Conservation (phyloP, 306 rosid species). For the Cicer pinnatifidum region DNA sequence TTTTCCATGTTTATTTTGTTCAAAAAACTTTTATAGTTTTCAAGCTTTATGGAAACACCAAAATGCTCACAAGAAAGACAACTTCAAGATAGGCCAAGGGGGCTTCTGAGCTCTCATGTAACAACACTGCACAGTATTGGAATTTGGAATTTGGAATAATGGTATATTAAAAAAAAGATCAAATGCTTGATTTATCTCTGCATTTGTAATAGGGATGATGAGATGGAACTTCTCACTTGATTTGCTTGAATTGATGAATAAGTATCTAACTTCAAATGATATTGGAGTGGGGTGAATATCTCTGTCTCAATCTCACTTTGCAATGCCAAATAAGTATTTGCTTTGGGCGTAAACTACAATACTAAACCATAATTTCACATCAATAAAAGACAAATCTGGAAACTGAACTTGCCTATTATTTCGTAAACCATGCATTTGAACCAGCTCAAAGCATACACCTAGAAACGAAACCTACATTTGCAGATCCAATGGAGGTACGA, state of each 20-base stretch:
- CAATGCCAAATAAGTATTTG: background rate
- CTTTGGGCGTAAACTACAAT: background rate
- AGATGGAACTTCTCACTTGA: background rate
- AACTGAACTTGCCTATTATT: background rate
- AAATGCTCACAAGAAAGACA: constrained; percentile 60
- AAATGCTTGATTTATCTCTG: constrained; percentile 80
- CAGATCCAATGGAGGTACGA: background rate
- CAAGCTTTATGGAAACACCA: no score
- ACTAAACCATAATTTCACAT: background rate
- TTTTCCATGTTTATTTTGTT: constrained; percentile 75
- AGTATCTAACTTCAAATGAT: background rate
- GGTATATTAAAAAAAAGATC: constrained; percentile 49
- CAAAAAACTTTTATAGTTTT: constrained; percentile 71
- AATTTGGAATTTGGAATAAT: constrained; percentile 41
- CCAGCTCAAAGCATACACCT: background rate
- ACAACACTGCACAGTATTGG: constrained; percentile 3
- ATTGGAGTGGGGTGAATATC: background rate
- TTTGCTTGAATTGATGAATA: background rate
- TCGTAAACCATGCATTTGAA: background rate
- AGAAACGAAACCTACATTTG: background rate
- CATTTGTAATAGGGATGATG: constrained; percentile 51
- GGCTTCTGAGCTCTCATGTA: constrained; percentile 40
- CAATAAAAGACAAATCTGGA: background rate
- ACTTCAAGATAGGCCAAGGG: constrained; percentile 76
- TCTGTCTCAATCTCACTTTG: background rate